Conservation (phyloP, 768 basidiomycete genomes). For the Hericium coralloides region DNA sequence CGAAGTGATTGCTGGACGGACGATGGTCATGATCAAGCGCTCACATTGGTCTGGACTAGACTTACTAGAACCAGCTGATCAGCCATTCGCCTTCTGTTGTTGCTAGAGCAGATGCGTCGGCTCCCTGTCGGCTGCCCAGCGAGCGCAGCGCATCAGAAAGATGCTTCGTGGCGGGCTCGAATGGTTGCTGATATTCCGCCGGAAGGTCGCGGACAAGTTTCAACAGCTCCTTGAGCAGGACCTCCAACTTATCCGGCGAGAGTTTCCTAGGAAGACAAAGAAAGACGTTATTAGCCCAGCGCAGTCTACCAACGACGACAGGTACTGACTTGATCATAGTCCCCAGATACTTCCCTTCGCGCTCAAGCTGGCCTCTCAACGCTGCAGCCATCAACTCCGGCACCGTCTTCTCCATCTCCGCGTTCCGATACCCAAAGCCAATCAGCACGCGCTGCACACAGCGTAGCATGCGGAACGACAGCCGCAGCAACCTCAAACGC, state of each 20-base stretch:
- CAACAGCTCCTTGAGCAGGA: constrained; percentile 33
- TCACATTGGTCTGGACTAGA: not conserved
- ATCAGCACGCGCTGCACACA: constrained; percentile 36
- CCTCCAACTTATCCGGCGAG: constrained; percentile 21
- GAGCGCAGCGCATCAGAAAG: not conserved
- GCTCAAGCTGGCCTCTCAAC: constrained; percentile 34
- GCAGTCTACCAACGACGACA: not conserved
- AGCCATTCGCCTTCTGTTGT: constrained; percentile 35
- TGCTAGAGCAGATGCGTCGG: too few relatives aligned
- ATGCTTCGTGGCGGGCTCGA: not conserved
- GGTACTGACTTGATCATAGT: constrained; percentile 38
- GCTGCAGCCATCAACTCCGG: constrained; percentile 36
- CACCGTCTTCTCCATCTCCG: constrained; percentile 18
- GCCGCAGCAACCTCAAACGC: constrained; percentile 26
- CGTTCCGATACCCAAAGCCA: constrained; percentile 27
- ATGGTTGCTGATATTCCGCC: not conserved
- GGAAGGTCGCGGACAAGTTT: constrained; percentile 27
- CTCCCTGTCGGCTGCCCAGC: too few relatives aligned
- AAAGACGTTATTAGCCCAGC: not conserved
- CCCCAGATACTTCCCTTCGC: constrained; percentile 36
- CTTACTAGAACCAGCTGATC: constrained; percentile 13
- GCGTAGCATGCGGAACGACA: constrained; percentile 40
- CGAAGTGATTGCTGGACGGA: constrained; percentile 29
- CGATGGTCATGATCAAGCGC: not conserved
- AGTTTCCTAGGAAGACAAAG: constrained; percentile 32